Percentiles rank a stretch among this genome's conserved stretches.
Conservation (phyloP, 176 grass and related monocot species). For the Aegilops speltoides region DNA sequence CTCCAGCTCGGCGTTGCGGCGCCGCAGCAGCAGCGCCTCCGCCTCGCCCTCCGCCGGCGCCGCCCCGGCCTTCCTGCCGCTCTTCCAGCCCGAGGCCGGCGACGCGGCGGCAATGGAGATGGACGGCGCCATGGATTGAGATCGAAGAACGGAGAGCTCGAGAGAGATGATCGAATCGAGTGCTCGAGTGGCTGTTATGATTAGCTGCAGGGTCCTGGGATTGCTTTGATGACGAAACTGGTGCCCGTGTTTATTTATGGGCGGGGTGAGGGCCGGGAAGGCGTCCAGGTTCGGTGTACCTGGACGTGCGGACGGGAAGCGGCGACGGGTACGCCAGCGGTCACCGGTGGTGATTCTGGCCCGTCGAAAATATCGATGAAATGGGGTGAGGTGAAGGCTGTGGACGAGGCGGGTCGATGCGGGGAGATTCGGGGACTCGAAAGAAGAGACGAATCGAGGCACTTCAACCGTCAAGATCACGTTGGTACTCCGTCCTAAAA, state of each 20-base stretch:
- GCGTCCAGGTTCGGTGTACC: constrained; percentile 39
- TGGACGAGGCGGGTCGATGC: not conserved
- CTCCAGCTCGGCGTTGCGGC: constrained; percentile 75
- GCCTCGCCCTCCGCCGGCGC: not conserved
- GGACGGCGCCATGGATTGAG: constrained; percentile 27
- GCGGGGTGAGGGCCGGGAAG: not conserved
- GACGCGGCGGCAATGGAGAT: not conserved
- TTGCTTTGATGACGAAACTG: not conserved
- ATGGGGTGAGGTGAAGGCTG: not conserved
- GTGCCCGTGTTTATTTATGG: not conserved
- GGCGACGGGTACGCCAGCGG: not conserved
- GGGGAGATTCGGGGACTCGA: not conserved
- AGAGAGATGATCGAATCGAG: not conserved
- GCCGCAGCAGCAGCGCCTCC: constrained; percentile 52
- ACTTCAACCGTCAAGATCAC: too few species aligned
- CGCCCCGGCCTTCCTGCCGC: not conserved
- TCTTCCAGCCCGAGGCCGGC: not conserved
- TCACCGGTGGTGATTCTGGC: not conserved
- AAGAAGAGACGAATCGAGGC: not conserved
- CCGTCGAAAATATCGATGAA: not conserved
- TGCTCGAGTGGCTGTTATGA: not conserved
- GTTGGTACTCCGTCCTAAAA: too few species aligned
- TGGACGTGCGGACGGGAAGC: constrained; percentile 11
- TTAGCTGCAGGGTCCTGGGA: not conserved
- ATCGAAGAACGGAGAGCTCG: not conserved